Evolutionary conservation across 225 moss, liverwort and hornwort species (phyloP), one percentile per base, ranked within the genome.

Genomic region (Pleurozium schreberi): DNA sequence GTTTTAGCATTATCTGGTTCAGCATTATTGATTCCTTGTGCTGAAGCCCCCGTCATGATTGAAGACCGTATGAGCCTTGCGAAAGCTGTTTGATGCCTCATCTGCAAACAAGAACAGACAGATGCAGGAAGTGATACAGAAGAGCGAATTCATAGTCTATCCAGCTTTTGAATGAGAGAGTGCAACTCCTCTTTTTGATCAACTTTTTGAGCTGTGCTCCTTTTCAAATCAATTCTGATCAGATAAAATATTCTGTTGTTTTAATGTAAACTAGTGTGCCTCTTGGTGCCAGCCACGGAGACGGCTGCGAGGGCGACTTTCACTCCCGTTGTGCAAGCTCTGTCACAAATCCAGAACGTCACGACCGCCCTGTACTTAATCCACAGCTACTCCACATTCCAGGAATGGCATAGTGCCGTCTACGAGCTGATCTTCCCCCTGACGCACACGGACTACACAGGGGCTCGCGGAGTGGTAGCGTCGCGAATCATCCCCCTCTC

Each of bases 401-500:
- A 89, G 75, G 90, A 85, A 57, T 91, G 89, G 90, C 92, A 92
- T 66, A 53, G 80, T 75, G 38, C 83, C 11, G 11, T 82, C 20
- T 87, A 90, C 62, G 71, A 14, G 19, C 21, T 40, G 65, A 40
- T 88, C 45, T 87, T 62, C 86, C 88, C 90, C 0, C 14, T 16
- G 12, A 88, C 87, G 28, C 58, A 66, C 67, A 91, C 89, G 43
- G 90, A 91, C 75, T 89, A 74, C 42, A 89, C 89, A 19, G 88
- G 90, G 38, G 12, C 22, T 53, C 83, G 49, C 11, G 3, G 9
- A 66, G 67, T 90, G 88, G 65, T 90, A 6, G 93, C 83, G 57
- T 87, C 89, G 63, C 83, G 88, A 68, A 92, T 92, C 82, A 89
- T 92, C 27, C 85, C 92, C 25, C 74, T 90, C 47, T 89, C 82